Conservation (phyloP, 306 rosid genomes). For the Begonia masoniana region DNA sequence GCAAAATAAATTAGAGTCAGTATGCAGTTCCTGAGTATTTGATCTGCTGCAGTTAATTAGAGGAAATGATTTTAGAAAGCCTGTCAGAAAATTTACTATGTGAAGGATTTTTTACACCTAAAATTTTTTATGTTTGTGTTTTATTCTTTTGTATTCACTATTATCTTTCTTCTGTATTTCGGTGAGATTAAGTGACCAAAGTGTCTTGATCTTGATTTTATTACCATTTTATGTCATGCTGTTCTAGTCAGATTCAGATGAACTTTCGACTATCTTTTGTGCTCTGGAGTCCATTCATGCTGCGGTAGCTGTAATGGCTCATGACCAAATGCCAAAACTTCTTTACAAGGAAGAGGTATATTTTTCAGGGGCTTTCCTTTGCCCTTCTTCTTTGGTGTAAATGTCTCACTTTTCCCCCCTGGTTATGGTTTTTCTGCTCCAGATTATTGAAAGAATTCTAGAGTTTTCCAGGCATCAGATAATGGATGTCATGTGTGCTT, state of each 20-base stretch:
- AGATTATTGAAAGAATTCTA: slow-evolving; percentile 92
- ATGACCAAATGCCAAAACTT: slow-evolving; percentile 83
- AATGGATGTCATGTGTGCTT: slow-evolving; percentile 88
- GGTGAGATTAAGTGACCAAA: neutral
- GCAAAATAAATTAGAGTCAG: too few relatives aligned
- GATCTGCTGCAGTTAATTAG: too few relatives aligned
- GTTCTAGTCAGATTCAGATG: slow-evolving; percentile 77
- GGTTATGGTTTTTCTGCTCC: slow-evolving; percentile 6
- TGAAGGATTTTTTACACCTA: too few relatives aligned
- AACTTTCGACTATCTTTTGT: slow-evolving; percentile 52
- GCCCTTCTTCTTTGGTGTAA: neutral
- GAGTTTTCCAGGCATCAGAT: slow-evolving; percentile 90
- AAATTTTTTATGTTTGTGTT: slow-evolving; percentile 1
- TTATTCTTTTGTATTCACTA: neutral
- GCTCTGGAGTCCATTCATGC: slow-evolving; percentile 97
- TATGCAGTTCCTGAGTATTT: too few relatives aligned
- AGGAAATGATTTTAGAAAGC: too few relatives aligned
- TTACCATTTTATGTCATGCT: slow-evolving; percentile 10
- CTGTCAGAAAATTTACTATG: too few relatives aligned
- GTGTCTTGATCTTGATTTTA: neutral
- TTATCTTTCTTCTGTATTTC: neutral
- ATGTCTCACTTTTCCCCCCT: too few relatives aligned
- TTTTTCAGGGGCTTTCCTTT: neutral
- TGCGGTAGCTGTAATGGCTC: slow-evolving; percentile 76
- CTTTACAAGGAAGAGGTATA: slow-evolving; percentile 89